phyloP scores from a whole-genome alignment of 2,329 filamentous ascomycete genomes.

The Chaetomiaceae sp. region DNA sequence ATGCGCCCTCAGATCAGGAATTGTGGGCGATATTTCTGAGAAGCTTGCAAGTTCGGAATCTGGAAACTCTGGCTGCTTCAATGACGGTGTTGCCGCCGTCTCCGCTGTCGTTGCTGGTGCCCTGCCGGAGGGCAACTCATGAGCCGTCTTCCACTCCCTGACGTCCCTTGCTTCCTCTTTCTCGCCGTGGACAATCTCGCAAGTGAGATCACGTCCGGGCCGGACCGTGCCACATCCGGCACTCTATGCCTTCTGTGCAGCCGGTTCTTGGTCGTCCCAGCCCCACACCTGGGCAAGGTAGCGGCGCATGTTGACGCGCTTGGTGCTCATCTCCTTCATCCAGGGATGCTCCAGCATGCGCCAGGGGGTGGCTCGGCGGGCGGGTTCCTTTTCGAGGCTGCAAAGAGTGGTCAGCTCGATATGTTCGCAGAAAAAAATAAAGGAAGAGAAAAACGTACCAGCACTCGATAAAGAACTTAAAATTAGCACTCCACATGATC shows the following conservation, averaged over 20 bases:
- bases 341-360: conserved; percentile 98
- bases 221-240: neutral
- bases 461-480: conserved; percentile 99
- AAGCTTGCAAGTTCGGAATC: no score
- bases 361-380: conserved; percentile 87
- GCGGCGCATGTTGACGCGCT: conserved; percentile 95
- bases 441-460: conserved; percentile 62
- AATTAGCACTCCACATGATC: conserved; percentile 93
- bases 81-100: neutral
- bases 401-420: neutral
- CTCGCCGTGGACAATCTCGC: neutral
- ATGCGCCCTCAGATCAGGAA: no score
- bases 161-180: neutral
- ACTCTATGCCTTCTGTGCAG: conserved; percentile 19
- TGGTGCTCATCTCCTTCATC: conserved; percentile 94
- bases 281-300: conserved; percentile 96
- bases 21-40: neutral
- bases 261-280: conserved; percentile 64
- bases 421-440: neutral
- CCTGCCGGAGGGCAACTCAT: neutral
- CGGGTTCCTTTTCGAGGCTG: conserved; percentile 90
- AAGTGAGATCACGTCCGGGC: neutral
- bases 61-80: no score
- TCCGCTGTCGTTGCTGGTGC: neutral
- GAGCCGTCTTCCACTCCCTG: neutral